phyloP scores from a whole-genome alignment of 2,329 filamentous ascomycete species.

The Aspergillus tanneri region DNA sequence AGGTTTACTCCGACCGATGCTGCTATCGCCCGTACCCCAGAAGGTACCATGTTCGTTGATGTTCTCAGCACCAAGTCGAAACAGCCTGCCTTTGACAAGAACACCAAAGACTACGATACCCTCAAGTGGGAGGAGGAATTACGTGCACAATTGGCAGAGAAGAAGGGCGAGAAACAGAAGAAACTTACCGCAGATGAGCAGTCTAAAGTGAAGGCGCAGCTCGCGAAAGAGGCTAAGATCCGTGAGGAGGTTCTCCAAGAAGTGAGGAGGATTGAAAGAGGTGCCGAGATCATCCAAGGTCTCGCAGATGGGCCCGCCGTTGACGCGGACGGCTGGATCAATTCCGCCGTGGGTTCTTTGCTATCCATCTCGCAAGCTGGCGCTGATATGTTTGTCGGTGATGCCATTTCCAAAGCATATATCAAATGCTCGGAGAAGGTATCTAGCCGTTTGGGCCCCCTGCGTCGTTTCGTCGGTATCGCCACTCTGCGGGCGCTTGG shows the following conservation, averaged over 20 bases:
- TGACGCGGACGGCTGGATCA: constrained; percentile 85
- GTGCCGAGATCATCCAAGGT: constrained; percentile 79
- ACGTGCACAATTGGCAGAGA: constrained; percentile 79
- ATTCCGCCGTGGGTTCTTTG: constrained; percentile 71
- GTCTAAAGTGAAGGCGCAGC: constrained; percentile 83
- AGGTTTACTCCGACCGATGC: constrained; percentile 82
- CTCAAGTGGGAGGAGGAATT: constrained; percentile 97
- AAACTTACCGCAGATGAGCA: constrained; percentile 89
- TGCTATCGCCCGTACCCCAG: constrained; percentile 86
- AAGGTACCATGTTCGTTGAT: constrained; percentile 85
- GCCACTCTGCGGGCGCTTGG: constrained; percentile 79
- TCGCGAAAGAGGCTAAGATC: constrained; percentile 81
- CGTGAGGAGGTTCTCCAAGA: constrained; percentile 68
- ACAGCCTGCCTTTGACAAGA: constrained; percentile 73
- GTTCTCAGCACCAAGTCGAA: constrained; percentile 80
- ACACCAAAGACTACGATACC: constrained; percentile 90
- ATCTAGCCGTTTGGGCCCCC: constrained; percentile 69
- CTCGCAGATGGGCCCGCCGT: constrained; percentile 86
- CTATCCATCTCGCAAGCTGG: constrained; percentile 71
- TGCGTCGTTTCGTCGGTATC: constrained; percentile 80
- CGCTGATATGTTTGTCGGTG: constrained; percentile 76
- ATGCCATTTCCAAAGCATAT: constrained; percentile 74
- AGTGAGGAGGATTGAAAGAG: constrained; percentile 71
- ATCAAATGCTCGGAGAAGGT: constrained; percentile 75
- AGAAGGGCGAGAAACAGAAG: constrained; percentile 79